A percentile compares a stretch with the other conserved stretches of the same genome.
Evolutionary conservation across 1,139 yeast species (phyloP).

Genomic region (Waltiozyma sp.): DNA sequence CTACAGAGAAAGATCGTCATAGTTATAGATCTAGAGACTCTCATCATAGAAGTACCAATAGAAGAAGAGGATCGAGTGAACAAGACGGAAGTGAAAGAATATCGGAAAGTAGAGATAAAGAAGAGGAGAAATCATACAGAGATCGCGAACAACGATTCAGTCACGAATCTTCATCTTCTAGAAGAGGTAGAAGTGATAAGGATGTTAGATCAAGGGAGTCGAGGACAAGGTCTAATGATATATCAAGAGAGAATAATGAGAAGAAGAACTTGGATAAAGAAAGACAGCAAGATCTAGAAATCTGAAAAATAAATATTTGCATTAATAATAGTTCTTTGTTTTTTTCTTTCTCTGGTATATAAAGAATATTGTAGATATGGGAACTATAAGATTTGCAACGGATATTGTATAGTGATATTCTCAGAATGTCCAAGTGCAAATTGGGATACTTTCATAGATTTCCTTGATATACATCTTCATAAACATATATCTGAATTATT

Average conservation of each 20-base stretch:
- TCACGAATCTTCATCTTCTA: not conserved
- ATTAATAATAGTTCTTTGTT: too few relatives aligned
- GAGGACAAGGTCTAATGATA: not conserved
- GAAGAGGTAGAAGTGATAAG: not conserved
- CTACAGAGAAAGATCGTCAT: not conserved
- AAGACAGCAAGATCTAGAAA: not conserved
- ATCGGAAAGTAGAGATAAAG: not conserved
- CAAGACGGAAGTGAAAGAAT: conserved; percentile 1
- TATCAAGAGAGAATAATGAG: not conserved
- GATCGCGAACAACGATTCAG: conserved; percentile 2
- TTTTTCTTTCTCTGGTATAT: too few relatives aligned
- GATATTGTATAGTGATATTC: too few relatives aligned
- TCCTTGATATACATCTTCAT: too few relatives aligned
- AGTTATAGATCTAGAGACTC: not conserved
- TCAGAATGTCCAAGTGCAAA: too few relatives aligned
- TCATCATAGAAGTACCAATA: conserved; percentile 1
- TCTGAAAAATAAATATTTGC: not conserved
- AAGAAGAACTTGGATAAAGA: not conserved
- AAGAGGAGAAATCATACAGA: conserved; percentile 1
- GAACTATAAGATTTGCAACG: too few relatives aligned
- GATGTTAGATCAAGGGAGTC: not conserved
- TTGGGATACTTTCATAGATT: too few relatives aligned
- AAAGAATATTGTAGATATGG: too few relatives aligned
- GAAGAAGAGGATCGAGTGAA: too few relatives aligned
- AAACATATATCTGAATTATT: too few relatives aligned